These are phyloP conservation scores for Colletotrichum lupini DNA, from an alignment of 2,329 filamentous ascomycete genomes.

Conservation along the genomic window DNA sequence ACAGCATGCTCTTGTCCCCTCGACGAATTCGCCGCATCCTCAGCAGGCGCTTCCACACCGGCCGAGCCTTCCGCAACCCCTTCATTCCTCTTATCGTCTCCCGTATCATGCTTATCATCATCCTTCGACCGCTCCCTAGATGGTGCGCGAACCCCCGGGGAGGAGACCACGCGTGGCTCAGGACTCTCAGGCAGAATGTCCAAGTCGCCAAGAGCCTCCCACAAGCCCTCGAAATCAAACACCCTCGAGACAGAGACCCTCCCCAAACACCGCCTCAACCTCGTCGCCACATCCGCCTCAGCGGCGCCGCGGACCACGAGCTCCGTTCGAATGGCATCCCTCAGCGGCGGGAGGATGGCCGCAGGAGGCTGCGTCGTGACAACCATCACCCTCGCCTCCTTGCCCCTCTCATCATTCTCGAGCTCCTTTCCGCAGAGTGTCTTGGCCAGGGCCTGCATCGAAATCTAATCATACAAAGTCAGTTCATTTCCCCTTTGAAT, in stretches of 20 bases:
- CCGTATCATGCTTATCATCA: background rate
- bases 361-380: constrained; percentile 59
- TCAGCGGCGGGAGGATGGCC: constrained; percentile 53
- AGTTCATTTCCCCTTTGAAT: background rate
- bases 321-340: constrained; percentile 52
- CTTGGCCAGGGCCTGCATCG: constrained; percentile 58
- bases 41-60: background rate
- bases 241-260: constrained; percentile 65
- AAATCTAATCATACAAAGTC: constrained; percentile 48
- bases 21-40: background rate
- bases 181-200: constrained; percentile 39
- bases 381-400: constrained; percentile 49
- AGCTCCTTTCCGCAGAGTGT: constrained; percentile 46
- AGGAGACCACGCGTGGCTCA: background rate
- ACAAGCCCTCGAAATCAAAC: constrained; percentile 69
- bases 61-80: background rate
- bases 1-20: background rate
- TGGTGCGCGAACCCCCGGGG: no score
- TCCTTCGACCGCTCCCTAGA: constrained; percentile 7
- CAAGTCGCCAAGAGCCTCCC: constrained; percentile 66
- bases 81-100: background rate
- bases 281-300: constrained; percentile 34
- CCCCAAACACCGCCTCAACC: constrained; percentile 54
- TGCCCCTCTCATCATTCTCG: background rate
- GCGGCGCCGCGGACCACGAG: constrained; percentile 38